Evolutionary conservation across 2,329 filamentous ascomycete genomes (phyloP).

Genomic region (Mariannaea elegans): DNA sequence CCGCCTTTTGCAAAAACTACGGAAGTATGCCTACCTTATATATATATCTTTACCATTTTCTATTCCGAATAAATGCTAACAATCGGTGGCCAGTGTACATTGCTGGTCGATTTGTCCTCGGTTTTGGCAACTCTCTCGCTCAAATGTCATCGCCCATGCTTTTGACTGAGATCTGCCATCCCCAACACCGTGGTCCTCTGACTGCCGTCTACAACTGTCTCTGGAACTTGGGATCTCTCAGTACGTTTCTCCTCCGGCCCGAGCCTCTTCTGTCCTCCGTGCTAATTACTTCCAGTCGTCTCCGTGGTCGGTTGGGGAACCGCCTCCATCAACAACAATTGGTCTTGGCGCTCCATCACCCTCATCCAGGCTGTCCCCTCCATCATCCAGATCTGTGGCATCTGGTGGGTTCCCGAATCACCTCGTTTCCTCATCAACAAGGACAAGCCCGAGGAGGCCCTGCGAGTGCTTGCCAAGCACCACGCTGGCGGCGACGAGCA

Average conservation of each 20-base stretch:
- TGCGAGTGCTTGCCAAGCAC: constrained; percentile 68
- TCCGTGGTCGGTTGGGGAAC: constrained; percentile 73
- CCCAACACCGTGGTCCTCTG: constrained; percentile 71
- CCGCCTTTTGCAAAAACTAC: constrained; percentile 54
- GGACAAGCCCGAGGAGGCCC: constrained; percentile 69
- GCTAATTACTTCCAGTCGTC: constrained; percentile 50
- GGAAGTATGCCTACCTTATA: constrained; percentile 48
- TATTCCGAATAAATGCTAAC: constrained; percentile 3
- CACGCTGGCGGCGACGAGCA: constrained; percentile 68
- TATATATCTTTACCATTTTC: no score
- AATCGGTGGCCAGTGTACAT: constrained; percentile 46
- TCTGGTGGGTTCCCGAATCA: constrained; percentile 74
- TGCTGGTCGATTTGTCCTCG: constrained; percentile 54
- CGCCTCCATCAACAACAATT: constrained; percentile 63
- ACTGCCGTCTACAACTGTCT: constrained; percentile 75
- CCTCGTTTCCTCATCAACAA: constrained; percentile 72
- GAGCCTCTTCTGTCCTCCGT: background rate
- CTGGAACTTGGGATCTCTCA: constrained; percentile 68
- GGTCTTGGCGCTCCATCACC: constrained; percentile 74
- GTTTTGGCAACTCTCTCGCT: constrained; percentile 72
- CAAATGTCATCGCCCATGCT: constrained; percentile 72
- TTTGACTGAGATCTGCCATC: constrained; percentile 73
- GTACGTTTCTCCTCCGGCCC: constrained; percentile 28
- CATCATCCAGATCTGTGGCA: constrained; percentile 68
- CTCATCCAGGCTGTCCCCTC: constrained; percentile 71